These are phyloP conservation scores for Chaetomiaceae sp. DNA, from an alignment of 2,329 filamentous ascomycete species.

Conservation along the genomic window DNA sequence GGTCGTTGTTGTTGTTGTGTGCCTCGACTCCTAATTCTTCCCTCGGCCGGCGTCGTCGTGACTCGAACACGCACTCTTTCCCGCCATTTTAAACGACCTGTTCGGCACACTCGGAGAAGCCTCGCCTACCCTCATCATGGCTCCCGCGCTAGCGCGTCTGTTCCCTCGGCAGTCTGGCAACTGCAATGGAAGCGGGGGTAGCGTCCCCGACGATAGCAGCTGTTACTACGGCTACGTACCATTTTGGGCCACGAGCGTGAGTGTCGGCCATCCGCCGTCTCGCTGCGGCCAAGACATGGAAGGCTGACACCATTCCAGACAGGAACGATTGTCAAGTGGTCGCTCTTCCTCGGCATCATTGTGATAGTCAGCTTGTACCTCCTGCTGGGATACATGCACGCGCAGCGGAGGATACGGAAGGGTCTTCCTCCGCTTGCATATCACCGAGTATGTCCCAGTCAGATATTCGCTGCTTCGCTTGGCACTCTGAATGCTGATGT, in stretches of 20 bases:
- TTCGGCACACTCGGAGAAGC: no score
- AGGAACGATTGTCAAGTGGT: constrained; percentile 64
- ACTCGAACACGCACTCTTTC: neutral
- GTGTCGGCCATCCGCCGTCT: constrained; percentile 5
- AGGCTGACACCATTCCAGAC: constrained; percentile 36
- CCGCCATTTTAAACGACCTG: no score
- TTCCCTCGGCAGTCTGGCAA: constrained; percentile 12
- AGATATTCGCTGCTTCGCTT: neutral
- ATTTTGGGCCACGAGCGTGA: constrained; percentile 37
- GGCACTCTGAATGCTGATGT: neutral
- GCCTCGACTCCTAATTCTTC: neutral
- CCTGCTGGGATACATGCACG: constrained; percentile 63
- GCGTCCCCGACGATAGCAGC: constrained; percentile 27
- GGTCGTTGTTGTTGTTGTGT: neutral
- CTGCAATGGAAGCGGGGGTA: constrained; percentile 19
- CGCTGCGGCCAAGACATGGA: neutral
- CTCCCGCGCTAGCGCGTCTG: constrained; percentile 8
- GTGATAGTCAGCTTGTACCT: constrained; percentile 55
- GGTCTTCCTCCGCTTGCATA: constrained; percentile 62
- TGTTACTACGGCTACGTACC: constrained; percentile 27
- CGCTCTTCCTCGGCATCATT: constrained; percentile 58
- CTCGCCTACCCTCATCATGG: constrained; percentile 6
- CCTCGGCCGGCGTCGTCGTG: neutral
- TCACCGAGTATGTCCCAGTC: constrained; percentile 53
- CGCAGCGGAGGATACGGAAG: constrained; percentile 57